Percentiles rank a stretch among this genome's conserved stretches.
phyloP scores from a whole-genome alignment of 805 yeast genomes.

The Candida chilensis region DNA sequence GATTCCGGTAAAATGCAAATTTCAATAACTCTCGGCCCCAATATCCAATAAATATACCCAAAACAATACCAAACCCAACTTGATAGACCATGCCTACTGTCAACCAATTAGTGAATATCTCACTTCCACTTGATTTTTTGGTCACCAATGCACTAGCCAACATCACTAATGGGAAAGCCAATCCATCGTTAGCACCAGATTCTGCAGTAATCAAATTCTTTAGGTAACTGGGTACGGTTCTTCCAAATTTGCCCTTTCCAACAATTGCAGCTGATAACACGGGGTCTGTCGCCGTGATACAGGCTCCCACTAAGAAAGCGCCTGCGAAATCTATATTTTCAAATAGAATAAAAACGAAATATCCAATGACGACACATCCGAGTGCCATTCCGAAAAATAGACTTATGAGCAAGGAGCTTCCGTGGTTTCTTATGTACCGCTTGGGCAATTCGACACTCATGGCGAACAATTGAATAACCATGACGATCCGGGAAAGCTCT shows the following conservation, averaged over 20 bases:
- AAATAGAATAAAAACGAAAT: constrained; percentile 52
- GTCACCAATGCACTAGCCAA: constrained; percentile 45
- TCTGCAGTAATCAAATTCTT: constrained; percentile 59
- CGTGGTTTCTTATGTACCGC: constrained; percentile 51
- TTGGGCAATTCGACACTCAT: constrained; percentile 69
- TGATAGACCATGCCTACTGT: constrained; percentile 53
- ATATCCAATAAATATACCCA: constrained; percentile 49
- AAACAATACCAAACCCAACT: constrained; percentile 43
- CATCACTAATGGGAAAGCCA: constrained; percentile 62
- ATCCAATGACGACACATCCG: constrained; percentile 60
- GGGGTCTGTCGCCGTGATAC: constrained; percentile 75
- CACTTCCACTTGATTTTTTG: constrained; percentile 35
- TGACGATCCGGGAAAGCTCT: constrained; percentile 52
- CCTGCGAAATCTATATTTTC: constrained; percentile 48
- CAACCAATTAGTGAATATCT: constrained; percentile 56
- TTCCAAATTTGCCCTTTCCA: constrained; percentile 65
- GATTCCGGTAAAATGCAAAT: constrained; percentile 37
- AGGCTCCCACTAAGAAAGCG: constrained; percentile 54
- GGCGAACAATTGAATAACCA: constrained; percentile 64
- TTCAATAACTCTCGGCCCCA: constrained; percentile 39
- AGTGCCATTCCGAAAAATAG: constrained; percentile 62
- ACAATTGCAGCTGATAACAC: constrained; percentile 68
- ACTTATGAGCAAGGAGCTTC: constrained; percentile 48
- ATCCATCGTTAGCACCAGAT: constrained; percentile 71
- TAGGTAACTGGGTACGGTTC: constrained; percentile 53